phyloP scores from a whole-genome alignment of 225 moss, liverwort and hornwort genomes.

The Antitrichia curtipendula region DNA sequence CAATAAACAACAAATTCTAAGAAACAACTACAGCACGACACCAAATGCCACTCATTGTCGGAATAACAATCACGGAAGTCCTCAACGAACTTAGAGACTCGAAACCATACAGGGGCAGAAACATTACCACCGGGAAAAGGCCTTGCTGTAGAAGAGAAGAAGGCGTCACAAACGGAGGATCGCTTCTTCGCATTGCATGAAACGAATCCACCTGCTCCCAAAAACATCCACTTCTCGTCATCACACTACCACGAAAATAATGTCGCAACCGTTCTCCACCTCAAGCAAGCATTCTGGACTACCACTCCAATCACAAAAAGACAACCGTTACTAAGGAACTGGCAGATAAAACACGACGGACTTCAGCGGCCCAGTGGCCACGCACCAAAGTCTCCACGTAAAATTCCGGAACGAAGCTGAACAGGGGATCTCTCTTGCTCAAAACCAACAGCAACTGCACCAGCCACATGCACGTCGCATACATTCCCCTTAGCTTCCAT shows the following conservation, averaged over 20 bases:
- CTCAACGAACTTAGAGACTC: background rate
- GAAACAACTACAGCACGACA: background rate
- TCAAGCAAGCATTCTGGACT: too few relatives aligned
- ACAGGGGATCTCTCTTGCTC: constrained; percentile 71
- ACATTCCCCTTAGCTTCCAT: constrained; percentile 99
- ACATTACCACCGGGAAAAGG: constrained; percentile 72
- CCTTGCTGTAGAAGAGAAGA: constrained; percentile 89
- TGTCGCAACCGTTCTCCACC: background rate
- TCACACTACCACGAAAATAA: background rate
- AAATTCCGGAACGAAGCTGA: constrained; percentile 90
- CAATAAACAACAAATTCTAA: background rate
- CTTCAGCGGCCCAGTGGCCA: background rate
- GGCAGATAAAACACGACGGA: background rate
- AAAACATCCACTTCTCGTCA: background rate
- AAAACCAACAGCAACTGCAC: constrained; percentile 81
- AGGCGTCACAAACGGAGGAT: constrained; percentile 90
- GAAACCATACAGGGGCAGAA: background rate
- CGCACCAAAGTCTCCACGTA: constrained; percentile 90
- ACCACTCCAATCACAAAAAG: background rate
- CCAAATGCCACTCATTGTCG: background rate
- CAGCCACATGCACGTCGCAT: constrained; percentile 98
- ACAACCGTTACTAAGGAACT: background rate
- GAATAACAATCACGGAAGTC: background rate
- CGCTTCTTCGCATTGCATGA: constrained; percentile 87
- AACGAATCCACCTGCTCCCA: constrained; percentile 85